Percentiles rank a stretch among this genome's conserved stretches.
Conservation (phyloP, 129 eudicot genomes). For the Sambucus nigra region DNA sequence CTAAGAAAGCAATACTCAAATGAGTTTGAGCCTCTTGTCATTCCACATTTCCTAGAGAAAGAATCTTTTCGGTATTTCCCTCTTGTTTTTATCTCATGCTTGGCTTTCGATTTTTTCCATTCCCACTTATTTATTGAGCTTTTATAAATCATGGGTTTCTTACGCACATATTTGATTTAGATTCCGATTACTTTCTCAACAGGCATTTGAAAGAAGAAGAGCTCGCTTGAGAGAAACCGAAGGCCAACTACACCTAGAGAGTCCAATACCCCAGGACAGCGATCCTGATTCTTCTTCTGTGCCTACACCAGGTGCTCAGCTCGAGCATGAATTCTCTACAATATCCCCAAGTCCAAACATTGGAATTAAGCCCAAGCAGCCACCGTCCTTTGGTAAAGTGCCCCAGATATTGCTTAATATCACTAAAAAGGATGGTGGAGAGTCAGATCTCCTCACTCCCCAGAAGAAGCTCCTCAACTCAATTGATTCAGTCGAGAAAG, state of each 20-base stretch:
- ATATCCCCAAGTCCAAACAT: slow-evolving; percentile 45
- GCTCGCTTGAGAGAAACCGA: slow-evolving; percentile 31
- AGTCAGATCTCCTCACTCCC: slow-evolving; percentile 53
- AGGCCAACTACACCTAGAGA: slow-evolving; percentile 34
- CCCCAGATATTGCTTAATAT: slow-evolving; percentile 35
- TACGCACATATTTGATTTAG: neutral
- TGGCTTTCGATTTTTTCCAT: too few species aligned
- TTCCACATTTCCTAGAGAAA: too few species aligned
- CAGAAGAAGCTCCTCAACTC: slow-evolving; percentile 75
- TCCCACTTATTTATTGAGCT: neutral
- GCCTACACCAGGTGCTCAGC: slow-evolving; percentile 45
- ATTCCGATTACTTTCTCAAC: slow-evolving; percentile 7
- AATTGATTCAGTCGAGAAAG: slow-evolving; percentile 70
- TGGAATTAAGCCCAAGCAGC: slow-evolving; percentile 8
- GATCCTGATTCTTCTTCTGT: slow-evolving; percentile 26
- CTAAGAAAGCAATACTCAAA: too few species aligned
- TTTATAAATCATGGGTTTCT: neutral
- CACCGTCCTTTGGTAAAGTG: slow-evolving; percentile 38
- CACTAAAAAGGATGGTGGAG: slow-evolving; percentile 21
- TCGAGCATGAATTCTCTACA: slow-evolving; percentile 44
- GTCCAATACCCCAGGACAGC: slow-evolving; percentile 29
- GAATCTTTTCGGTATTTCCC: too few species aligned
- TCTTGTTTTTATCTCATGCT: too few species aligned
- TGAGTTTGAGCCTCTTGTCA: too few species aligned
- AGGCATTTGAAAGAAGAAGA: slow-evolving; percentile 87